Conservation (phyloP, 2,329 filamentous ascomycete species). For the Colletotrichum higginsianum region DNA sequence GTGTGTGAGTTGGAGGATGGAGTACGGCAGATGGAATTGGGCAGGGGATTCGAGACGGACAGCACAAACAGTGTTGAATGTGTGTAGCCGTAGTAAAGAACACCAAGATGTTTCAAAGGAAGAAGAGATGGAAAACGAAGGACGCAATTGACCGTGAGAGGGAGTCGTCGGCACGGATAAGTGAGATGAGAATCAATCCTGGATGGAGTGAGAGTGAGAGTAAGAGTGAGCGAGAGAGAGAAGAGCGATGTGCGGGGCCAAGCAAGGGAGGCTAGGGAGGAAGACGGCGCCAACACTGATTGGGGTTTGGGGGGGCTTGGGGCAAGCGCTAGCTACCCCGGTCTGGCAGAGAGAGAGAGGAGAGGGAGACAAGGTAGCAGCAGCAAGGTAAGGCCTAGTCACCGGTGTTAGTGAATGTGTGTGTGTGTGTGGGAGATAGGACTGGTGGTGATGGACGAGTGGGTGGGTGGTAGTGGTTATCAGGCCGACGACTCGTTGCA, state of each 20-base stretch:
- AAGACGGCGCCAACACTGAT: constrained; percentile 15
- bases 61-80: background rate
- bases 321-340: constrained; percentile 27
- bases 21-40: no score
- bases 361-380: constrained; percentile 22
- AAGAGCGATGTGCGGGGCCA: constrained; percentile 17
- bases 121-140: no score
- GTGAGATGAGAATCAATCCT: no score
- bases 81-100: background rate
- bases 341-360: background rate
- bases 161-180: background rate
- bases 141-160: background rate
- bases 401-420: background rate
- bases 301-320: constrained; percentile 10
- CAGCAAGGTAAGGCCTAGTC: constrained; percentile 16
- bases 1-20: no score
- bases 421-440: background rate
- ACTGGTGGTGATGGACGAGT: constrained; percentile 1
- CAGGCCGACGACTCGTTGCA: background rate
- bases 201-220: no score
- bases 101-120: no score
- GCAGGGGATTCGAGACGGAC: no score
- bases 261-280: background rate
- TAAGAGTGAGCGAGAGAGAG: background rate
- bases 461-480: constrained; percentile 11